Conservation (phyloP, 352 stramenopile genomes). For the Phytopythium cucurbitacearum region DNA sequence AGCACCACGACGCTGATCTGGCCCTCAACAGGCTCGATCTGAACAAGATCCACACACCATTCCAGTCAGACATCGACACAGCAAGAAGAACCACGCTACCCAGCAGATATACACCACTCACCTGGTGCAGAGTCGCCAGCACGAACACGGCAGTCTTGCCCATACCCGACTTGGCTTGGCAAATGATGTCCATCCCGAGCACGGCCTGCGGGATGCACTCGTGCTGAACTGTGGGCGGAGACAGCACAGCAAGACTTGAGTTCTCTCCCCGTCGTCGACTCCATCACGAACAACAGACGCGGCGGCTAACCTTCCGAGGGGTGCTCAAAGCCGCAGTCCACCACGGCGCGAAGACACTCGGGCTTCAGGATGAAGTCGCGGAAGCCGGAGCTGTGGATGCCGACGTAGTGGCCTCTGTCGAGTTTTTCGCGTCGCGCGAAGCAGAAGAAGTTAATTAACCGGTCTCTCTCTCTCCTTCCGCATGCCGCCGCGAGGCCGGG, state of each 20-base stretch:
- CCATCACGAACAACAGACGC: background rate
- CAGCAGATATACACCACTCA: slow-evolving; percentile 25
- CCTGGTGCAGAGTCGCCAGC: slow-evolving; percentile 98
- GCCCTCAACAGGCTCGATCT: slow-evolving; percentile 87
- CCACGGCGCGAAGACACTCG: slow-evolving; percentile 97
- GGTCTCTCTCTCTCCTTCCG: slow-evolving; percentile 14
- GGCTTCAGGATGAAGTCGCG: slow-evolving; percentile 99
- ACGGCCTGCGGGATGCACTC: slow-evolving; percentile 99
- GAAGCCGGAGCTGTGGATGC: slow-evolving; percentile 99
- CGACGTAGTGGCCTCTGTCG: slow-evolving; percentile 98
- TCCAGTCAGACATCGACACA: slow-evolving; percentile 2
- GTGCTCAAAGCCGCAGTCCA: slow-evolving; percentile 99
- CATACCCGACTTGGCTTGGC: slow-evolving; percentile 99
- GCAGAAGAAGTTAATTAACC: slow-evolving; percentile 75
- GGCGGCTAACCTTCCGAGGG: slow-evolving; percentile 93
- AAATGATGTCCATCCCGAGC: slow-evolving; percentile 99
- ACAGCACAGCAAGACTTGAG: slow-evolving; percentile 6
- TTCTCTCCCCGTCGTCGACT: background rate
- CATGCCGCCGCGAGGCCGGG: slow-evolving; percentile 3
- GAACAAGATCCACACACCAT: background rate
- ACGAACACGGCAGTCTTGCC: slow-evolving; percentile 99
- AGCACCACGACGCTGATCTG: slow-evolving; percentile 97
- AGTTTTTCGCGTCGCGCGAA: slow-evolving; percentile 20
- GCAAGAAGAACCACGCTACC: slow-evolving; percentile 3
- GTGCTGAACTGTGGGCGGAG: slow-evolving; percentile 88